A percentile compares a stretch with the other conserved stretches of the same genome.
Conservation (phyloP, 345 rosid genomes). For the Corchorus olitorius region DNA sequence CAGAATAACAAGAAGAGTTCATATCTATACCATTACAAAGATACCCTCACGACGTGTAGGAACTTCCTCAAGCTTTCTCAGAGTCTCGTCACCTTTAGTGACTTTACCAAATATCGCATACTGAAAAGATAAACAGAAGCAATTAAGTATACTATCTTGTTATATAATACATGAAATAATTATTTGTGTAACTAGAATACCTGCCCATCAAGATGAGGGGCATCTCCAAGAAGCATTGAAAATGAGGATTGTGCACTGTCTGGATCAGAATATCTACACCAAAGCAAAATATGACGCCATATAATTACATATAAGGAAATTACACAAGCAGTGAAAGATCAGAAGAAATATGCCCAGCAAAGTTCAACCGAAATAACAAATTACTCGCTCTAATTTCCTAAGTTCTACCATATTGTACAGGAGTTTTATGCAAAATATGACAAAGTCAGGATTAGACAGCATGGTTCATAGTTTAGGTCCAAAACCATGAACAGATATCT, state of each 20-base stretch:
- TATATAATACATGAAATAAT: constrained; percentile 16
- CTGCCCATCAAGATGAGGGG: constrained; percentile 92
- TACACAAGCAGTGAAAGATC: neutral
- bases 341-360: neutral
- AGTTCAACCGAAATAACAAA: neutral
- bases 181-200: constrained; percentile 40
- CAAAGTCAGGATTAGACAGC: neutral
- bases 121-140: constrained; percentile 41
- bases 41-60: constrained; percentile 93
- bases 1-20: constrained; percentile 8
- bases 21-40: constrained; percentile 77
- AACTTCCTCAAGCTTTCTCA: constrained; percentile 80
- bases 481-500: neutral
- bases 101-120: constrained; percentile 97
- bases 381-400: neutral
- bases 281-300: neutral
- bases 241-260: constrained; percentile 89
- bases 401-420: neutral
- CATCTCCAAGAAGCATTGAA: constrained; percentile 94
- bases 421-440: neutral
- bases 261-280: constrained; percentile 74
- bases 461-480: neutral
- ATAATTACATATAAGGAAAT: neutral
- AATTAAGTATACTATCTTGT: constrained; percentile 15
- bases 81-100: constrained; percentile 90